A percentile compares a stretch with the other conserved stretches of the same genome.
phyloP scores from a whole-genome alignment of 768 basidiomycete genomes.

The Collybia sp. region DNA sequence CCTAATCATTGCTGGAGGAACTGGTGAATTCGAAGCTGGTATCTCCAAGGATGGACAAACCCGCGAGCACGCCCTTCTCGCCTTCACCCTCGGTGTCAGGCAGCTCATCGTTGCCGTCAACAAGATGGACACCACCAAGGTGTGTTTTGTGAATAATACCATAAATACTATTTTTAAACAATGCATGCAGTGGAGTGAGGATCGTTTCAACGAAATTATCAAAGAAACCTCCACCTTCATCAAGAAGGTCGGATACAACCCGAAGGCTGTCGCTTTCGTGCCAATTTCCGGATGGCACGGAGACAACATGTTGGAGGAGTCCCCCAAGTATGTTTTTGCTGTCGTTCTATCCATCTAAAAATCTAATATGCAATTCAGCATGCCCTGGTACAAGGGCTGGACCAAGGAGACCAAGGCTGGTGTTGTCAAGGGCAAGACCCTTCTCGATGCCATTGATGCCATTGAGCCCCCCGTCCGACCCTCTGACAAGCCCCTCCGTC shows the following conservation, averaged over 20 bases:
- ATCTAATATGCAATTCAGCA: slow-evolving; percentile 45
- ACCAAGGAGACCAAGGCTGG: slow-evolving; percentile 93
- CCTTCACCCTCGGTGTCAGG: slow-evolving; percentile 99
- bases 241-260: slow-evolving; percentile 99
- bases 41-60: slow-evolving; percentile 99
- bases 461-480: slow-evolving; percentile 97
- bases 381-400: slow-evolving; percentile 99
- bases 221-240: slow-evolving; percentile 98
- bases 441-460: slow-evolving; percentile 99
- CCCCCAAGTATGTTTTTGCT: slow-evolving; percentile 64
- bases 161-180: slow-evolving; percentile 2
- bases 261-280: slow-evolving; percentile 96
- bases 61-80: slow-evolving; percentile 99
- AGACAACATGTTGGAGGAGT: slow-evolving; percentile 99
- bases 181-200: slow-evolving; percentile 85
- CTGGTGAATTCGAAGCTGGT: slow-evolving; percentile 99
- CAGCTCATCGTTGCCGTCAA: slow-evolving; percentile 99
- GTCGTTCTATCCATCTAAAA: neutral
- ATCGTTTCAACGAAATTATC: slow-evolving; percentile 99
- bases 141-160: slow-evolving; percentile 19
- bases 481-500: slow-evolving; percentile 99
- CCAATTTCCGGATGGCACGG: slow-evolving; percentile 99
- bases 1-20: slow-evolving; percentile 98
- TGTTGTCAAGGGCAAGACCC: slow-evolving; percentile 95
- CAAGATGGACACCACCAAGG: slow-evolving; percentile 99